Evolutionary conservation across 2,329 filamentous ascomycete species (phyloP), one percentile per base, ranked within the genome.

Genomic region (Ceratocystis ficicola): DNA sequence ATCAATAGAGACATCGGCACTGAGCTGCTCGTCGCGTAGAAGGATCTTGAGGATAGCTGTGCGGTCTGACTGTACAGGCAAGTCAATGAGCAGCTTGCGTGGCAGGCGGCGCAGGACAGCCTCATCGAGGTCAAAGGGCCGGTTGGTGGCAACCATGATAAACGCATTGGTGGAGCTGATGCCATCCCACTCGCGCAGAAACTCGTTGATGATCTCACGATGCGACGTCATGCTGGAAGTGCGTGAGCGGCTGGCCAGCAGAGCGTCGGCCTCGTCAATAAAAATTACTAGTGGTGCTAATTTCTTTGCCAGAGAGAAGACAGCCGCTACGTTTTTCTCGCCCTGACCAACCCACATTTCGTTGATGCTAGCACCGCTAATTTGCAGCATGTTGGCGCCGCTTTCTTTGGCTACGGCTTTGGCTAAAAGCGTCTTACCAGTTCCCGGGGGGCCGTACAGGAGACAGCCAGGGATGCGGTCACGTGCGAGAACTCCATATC

Each of bases 141-240:
- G 82, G 75, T 99, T 97, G 7, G 92, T 97, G 32, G 94, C 93
- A 0, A 97, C 91, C 91, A 99, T 96, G 75, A 99, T 93, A 74
- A 99, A 97, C 2, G 93, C 90, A 20, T 88, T 88, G 60, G 86
- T 83, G 70, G 89, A 88, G 65, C 79, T 79, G 79, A 97, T 87
- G 10, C 94, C 94, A 71, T 97, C 94, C 94, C 93, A 97, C 74
- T 97, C 93, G 65, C 91, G 88, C 62, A 99, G 78, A 74, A 97
- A 97, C 75, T 99, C 93, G 73, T 96, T 99, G 74, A 97, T 92
- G 65, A 94, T 87, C 74, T 96, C 93, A 62, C 92, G 85, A 70
- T 95, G 89, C 1, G 83, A 86, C 5, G 84, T 83, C 36, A 89
- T 81, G 70, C 84, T 86, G 67, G 82, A 81, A 28, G 81, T 80